Evolutionary conservation across 306 rosid genomes (phyloP).

Genomic region (Senna siamea): DNA sequence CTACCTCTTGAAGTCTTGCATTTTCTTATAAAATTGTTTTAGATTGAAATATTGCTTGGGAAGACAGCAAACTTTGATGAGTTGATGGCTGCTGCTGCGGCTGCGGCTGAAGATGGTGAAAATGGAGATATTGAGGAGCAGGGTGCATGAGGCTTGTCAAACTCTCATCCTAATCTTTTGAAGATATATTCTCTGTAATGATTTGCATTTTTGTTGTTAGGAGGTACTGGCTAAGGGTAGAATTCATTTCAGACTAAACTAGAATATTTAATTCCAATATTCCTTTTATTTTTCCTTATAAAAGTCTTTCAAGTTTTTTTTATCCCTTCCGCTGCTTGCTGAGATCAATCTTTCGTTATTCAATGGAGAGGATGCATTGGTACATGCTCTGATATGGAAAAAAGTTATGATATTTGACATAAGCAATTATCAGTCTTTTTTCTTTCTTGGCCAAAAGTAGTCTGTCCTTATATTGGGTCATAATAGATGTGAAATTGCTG

Average conservation of each 20-base stretch:
- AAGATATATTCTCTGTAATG: constrained; percentile 36
- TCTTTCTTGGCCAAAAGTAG: neutral
- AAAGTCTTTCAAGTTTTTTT: neutral
- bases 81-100: constrained; percentile 72
- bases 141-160: constrained; percentile 34
- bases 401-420: constrained; percentile 15
- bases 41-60: constrained; percentile 77
- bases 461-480: neutral
- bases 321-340: neutral
- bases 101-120: constrained; percentile 55
- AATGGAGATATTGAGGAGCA: constrained; percentile 61
- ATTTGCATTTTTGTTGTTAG: constrained; percentile 34
- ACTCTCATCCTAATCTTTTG: constrained; percentile 22
- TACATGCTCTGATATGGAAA: neutral
- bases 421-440: neutral
- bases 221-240: constrained; percentile 27
- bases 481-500: neutral
- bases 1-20: constrained; percentile 6
- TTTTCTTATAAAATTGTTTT: constrained; percentile 17
- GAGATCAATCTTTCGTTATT: neutral
- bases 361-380: neutral
- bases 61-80: constrained; percentile 80
- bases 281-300: constrained; percentile 39
- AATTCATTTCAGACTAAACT: constrained; percentile 30
- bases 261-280: constrained; percentile 30